Evolutionary conservation across 2,329 filamentous ascomycete genomes (phyloP).

Genomic region (Calonectria pseudoreteaudii): DNA sequence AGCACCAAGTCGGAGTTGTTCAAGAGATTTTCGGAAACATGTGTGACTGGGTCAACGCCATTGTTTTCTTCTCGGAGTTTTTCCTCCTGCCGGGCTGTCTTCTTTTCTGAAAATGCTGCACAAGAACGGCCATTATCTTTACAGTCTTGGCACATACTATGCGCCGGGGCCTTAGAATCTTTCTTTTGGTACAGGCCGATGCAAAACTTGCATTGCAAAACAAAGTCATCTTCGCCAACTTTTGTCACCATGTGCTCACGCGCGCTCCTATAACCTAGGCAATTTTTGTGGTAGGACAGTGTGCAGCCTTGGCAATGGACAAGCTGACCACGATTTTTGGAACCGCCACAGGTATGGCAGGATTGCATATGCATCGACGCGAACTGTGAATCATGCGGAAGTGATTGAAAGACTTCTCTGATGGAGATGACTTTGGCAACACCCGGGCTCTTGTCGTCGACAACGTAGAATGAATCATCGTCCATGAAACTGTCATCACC

Average conservation of each 20-base stretch:
- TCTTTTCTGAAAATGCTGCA: slow-evolving; percentile 77
- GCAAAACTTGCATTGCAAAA: slow-evolving; percentile 91
- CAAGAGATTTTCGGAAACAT: slow-evolving; percentile 71
- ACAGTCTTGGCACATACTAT: slow-evolving; percentile 80
- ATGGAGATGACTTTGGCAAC: slow-evolving; percentile 71
- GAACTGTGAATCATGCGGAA: slow-evolving; percentile 75
- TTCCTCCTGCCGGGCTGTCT: slow-evolving; percentile 85
- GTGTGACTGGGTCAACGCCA: slow-evolving; percentile 80
- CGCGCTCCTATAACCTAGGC: slow-evolving; percentile 77
- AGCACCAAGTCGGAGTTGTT: slow-evolving; percentile 83
- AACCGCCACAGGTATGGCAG: slow-evolving; percentile 76
- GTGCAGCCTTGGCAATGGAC: slow-evolving; percentile 94
- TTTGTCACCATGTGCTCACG: slow-evolving; percentile 95
- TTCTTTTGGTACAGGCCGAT: slow-evolving; percentile 76
- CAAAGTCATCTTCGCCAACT: slow-evolving; percentile 78
- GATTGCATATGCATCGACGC: slow-evolving; percentile 73
- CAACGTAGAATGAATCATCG: slow-evolving; percentile 66
- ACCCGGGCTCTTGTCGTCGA: slow-evolving; percentile 57
- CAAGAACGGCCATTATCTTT: slow-evolving; percentile 75
- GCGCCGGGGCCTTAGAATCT: slow-evolving; percentile 75
- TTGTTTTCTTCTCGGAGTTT: slow-evolving; percentile 82
- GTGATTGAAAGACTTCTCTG: slow-evolving; percentile 77
- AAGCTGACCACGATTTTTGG: slow-evolving; percentile 70
- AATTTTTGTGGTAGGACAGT: slow-evolving; percentile 83
- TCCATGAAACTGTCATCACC: slow-evolving; percentile 67